Evolutionary conservation across 805 yeast genomes (phyloP).

Genomic region (Saccharomycopsis fodiens): DNA sequence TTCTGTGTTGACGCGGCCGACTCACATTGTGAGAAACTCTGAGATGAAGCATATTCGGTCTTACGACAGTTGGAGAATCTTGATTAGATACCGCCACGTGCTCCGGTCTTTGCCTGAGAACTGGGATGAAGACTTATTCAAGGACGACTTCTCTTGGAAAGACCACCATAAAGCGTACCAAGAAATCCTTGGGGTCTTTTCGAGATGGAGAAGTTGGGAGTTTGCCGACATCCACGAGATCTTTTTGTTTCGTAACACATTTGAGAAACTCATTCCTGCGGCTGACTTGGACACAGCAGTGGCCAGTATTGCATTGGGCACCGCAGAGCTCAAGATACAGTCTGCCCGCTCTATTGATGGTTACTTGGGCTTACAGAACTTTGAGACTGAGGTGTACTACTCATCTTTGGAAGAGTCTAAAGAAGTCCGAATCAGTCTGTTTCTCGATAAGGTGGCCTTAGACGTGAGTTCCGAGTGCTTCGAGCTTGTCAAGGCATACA

Average conservation of each 20-base stretch:
- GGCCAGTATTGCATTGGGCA: not conserved
- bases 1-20: slow-evolving; percentile 81
- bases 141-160: slow-evolving; percentile 27
- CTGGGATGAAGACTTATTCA: slow-evolving; percentile 37
- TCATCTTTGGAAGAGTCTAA: slow-evolving; percentile 1
- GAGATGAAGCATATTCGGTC: slow-evolving; percentile 62
- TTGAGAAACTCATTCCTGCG: slow-evolving; percentile 22
- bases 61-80: slow-evolving; percentile 80
- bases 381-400: slow-evolving; percentile 9
- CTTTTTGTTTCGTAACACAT: slow-evolving; percentile 45
- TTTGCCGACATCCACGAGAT: slow-evolving; percentile 53
- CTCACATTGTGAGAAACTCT: slow-evolving; percentile 67
- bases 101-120: slow-evolving; percentile 45
- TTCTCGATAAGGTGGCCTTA: not conserved
- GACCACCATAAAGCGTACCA: slow-evolving; percentile 47
- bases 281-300: not conserved
- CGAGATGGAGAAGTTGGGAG: slow-evolving; percentile 91
- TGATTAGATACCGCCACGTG: slow-evolving; percentile 73
- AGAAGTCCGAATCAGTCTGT: not conserved
- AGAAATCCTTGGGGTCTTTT: slow-evolving; percentile 51
- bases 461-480: not conserved
- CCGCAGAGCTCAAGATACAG: slow-evolving; percentile 25
- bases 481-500: not conserved
- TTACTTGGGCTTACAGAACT: slow-evolving; percentile 10
- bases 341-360: slow-evolving; percentile 28